phyloP scores from a whole-genome alignment of 441 rosid genomes.

The Eutrema salsugineum region DNA sequence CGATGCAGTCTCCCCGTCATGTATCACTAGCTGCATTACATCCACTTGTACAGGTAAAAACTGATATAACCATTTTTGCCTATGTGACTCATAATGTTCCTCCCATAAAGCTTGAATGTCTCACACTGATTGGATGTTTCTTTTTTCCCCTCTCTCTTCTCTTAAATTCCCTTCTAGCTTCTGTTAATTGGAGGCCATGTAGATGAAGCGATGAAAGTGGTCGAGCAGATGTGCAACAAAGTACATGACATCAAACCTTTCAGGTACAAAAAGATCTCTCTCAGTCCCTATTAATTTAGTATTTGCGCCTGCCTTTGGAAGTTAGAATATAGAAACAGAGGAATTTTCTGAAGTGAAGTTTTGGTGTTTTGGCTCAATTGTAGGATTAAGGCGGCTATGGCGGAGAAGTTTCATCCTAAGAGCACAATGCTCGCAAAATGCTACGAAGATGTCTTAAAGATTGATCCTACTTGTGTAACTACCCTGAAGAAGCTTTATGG shows the following conservation, averaged over 20 bases:
- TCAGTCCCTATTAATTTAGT: neutral
- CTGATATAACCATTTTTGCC: neutral
- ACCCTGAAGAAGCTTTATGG: constrained; percentile 58
- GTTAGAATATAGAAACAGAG: neutral
- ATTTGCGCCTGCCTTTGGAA: neutral
- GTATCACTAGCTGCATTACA: constrained; percentile 50
- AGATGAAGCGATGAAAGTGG: constrained; percentile 54
- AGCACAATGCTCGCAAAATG: constrained; percentile 41
- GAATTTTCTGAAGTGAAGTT: neutral
- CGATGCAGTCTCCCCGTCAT: constrained; percentile 41
- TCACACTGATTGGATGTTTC: constrained; percentile 1
- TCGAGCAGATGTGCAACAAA: constrained; percentile 48
- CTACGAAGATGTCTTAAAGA: constrained; percentile 65
- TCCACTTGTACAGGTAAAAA: constrained; percentile 71
- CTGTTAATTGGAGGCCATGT: constrained; percentile 62
- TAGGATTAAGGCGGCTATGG: constrained; percentile 62
- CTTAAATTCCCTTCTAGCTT: constrained; percentile 41
- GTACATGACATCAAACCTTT: constrained; percentile 44
- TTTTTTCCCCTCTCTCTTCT: neutral
- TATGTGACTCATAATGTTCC: neutral
- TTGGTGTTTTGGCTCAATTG: constrained; percentile 4
- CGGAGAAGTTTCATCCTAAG: constrained; percentile 49
- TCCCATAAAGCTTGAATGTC: neutral
- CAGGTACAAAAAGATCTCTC: constrained; percentile 43
- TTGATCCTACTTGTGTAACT: constrained; percentile 59